phyloP scores from a whole-genome alignment of 192 early-diverging fungal species.

The Mortierella alpina region DNA sequence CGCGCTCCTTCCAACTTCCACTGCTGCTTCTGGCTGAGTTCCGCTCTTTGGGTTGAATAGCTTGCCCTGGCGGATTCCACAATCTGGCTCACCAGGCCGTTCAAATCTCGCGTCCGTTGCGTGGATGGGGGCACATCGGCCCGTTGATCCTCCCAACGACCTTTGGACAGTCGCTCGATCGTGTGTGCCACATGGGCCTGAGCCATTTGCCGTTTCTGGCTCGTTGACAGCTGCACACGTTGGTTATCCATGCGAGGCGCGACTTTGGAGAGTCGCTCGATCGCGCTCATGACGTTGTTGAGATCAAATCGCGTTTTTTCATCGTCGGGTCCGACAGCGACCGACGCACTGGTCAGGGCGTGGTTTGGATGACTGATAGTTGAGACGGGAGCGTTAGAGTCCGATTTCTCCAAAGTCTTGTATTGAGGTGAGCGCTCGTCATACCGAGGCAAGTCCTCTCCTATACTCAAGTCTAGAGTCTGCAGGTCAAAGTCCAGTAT shows the following conservation, averaged over 20 bases:
- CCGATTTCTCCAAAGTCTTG: slow-evolving; percentile 13
- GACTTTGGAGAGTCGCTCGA: slow-evolving; percentile 62
- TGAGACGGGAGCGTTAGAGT: no score
- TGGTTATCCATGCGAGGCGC: slow-evolving; percentile 67
- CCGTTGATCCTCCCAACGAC: slow-evolving; percentile 54
- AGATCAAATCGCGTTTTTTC: slow-evolving; percentile 64
- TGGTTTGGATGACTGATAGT: no score
- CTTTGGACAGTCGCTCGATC: slow-evolving; percentile 57
- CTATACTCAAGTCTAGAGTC: slow-evolving; percentile 29
- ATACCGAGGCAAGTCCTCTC: slow-evolving; percentile 36
- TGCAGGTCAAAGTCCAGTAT: slow-evolving; percentile 25
- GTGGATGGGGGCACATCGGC: slow-evolving; percentile 6
- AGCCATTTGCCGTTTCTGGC: slow-evolving; percentile 57
- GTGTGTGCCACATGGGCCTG: slow-evolving; percentile 55
- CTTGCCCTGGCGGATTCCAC: slow-evolving; percentile 55
- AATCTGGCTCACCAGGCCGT: slow-evolving; percentile 62
- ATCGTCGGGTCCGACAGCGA: slow-evolving; percentile 18
- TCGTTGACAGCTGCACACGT: slow-evolving; percentile 58
- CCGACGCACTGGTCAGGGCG: no score
- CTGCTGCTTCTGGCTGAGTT: slow-evolving; percentile 49
- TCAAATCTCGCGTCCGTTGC: slow-evolving; percentile 55
- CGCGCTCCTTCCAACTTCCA: slow-evolving; percentile 57
- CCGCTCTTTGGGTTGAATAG: slow-evolving; percentile 60
- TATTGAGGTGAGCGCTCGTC: slow-evolving; percentile 30
- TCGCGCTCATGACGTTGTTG: slow-evolving; percentile 62